phyloP scores from a whole-genome alignment of 768 basidiomycete species.

The Neoboletus brunneissimus region DNA sequence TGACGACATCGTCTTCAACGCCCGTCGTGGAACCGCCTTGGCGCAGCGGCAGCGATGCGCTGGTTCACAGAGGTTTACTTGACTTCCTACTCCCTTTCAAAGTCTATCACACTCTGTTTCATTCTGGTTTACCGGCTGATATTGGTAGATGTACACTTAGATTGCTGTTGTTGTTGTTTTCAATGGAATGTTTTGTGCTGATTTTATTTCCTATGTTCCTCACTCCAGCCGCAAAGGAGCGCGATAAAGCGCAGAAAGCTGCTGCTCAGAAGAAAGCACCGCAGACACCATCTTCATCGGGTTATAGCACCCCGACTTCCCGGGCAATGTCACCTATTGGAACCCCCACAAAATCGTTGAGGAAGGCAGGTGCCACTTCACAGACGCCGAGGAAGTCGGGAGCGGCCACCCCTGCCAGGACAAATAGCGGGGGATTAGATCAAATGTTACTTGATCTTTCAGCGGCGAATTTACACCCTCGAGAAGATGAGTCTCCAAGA shows the following conservation, averaged over 20 bases:
- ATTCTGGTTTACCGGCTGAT: slow-evolving; percentile 14
- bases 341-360: slow-evolving; percentile 42
- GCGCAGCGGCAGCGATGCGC: slow-evolving; percentile 35
- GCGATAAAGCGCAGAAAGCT: slow-evolving; percentile 68
- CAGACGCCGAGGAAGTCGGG: slow-evolving; percentile 39
- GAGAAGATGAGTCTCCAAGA: slow-evolving; percentile 37
- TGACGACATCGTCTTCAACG: slow-evolving; percentile 82
- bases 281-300: slow-evolving; percentile 36
- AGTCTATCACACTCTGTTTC: slow-evolving; percentile 16
- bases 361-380: slow-evolving; percentile 35
- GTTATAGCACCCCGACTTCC: slow-evolving; percentile 39
- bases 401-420: slow-evolving; percentile 41
- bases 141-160: slow-evolving; percentile 29
- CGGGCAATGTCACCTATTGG: slow-evolving; percentile 42
- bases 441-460: slow-evolving; percentile 69
- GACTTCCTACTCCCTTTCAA: background rate
- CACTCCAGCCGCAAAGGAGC: slow-evolving; percentile 70
- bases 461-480: slow-evolving; percentile 61
- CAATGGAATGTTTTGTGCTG: slow-evolving; percentile 39
- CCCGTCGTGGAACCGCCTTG: slow-evolving; percentile 71
- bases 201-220: slow-evolving; percentile 34
- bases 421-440: slow-evolving; percentile 38
- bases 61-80: slow-evolving; percentile 3
- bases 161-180: slow-evolving; percentile 28
- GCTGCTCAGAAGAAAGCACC: slow-evolving; percentile 42